Conservation (phyloP, 345 rosid species). For the Cardamine occulta region DNA sequence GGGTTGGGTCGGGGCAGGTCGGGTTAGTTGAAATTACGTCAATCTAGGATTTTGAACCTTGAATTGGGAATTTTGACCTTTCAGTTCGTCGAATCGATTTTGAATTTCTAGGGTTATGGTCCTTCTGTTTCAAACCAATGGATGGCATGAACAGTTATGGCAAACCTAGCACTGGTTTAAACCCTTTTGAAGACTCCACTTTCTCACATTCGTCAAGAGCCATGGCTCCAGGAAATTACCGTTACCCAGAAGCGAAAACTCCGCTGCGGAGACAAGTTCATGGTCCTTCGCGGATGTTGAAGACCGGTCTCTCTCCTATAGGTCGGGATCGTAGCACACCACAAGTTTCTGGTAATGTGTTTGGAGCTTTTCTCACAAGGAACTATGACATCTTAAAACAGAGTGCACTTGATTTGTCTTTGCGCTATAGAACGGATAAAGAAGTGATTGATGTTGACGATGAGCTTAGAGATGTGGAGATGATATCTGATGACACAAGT, state of each 20-base stretch:
- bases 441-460: constrained; percentile 40
- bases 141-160: constrained; percentile 55
- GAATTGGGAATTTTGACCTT: constrained; percentile 22
- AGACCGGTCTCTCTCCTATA: constrained; percentile 18
- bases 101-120: constrained; percentile 40
- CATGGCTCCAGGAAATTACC: constrained; percentile 39
- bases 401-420: constrained; percentile 3
- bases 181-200: constrained; percentile 52
- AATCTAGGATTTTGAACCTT: constrained; percentile 1
- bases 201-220: constrained; percentile 35
- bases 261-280: constrained; percentile 41
- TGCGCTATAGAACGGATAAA: constrained; percentile 13
- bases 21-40: not conserved
- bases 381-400: not conserved
- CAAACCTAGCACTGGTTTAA: constrained; percentile 51
- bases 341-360: constrained; percentile 25
- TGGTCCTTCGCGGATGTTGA: constrained; percentile 31
- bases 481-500: constrained; percentile 29
- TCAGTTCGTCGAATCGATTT: constrained; percentile 18
- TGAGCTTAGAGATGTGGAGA: constrained; percentile 16
- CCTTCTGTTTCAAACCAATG: constrained; percentile 39
- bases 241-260: constrained; percentile 42
- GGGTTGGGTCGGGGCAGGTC: not conserved
- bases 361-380: not conserved
- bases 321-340: not conserved